phyloP scores from a whole-genome alignment of 2,329 filamentous ascomycete species.

The Fusarium liriodendri region DNA sequence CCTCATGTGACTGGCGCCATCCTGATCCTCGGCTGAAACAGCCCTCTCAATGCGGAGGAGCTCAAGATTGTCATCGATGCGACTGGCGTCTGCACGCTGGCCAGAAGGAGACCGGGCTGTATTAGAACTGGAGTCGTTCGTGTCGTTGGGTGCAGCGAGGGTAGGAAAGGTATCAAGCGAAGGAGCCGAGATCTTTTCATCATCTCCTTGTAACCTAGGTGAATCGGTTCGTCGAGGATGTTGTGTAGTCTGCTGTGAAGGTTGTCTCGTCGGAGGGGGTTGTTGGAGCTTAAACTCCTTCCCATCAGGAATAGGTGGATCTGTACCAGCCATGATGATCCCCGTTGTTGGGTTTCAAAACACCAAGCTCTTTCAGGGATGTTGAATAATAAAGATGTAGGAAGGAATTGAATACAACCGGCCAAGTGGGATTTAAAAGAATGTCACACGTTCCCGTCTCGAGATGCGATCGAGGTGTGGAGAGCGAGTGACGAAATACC shows the following conservation, averaged over 20 bases:
- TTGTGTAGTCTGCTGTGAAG: constrained; percentile 18
- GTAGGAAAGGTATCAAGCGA: constrained; percentile 48
- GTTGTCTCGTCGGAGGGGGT: constrained; percentile 29
- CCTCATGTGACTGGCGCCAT: constrained; percentile 41
- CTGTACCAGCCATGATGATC: constrained; percentile 32
- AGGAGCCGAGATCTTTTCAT: constrained; percentile 41
- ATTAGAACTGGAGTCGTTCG: constrained; percentile 28
- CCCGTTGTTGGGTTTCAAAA: constrained; percentile 1
- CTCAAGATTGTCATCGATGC: constrained; percentile 62
- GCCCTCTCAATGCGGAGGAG: constrained; percentile 60
- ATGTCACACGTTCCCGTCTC: not conserved
- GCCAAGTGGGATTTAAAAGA: constrained; percentile 1
- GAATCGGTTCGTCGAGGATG: constrained; percentile 14
- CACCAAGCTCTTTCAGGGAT: not conserved
- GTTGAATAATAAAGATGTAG: not conserved
- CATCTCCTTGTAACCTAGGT: not conserved
- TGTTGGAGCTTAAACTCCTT: constrained; percentile 32
- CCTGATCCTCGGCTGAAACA: constrained; percentile 57
- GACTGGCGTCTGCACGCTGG: constrained; percentile 49
- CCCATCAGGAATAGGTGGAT: constrained; percentile 31
- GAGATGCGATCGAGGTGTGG: constrained; percentile 12
- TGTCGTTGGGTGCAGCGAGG: constrained; percentile 37
- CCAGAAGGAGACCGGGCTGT: constrained; percentile 39
- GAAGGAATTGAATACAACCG: not conserved
- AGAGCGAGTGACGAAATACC: constrained; percentile 34